A percentile compares a stretch with the other conserved stretches of the same genome.
These are phyloP conservation scores for Corrigiola litoralis DNA, from an alignment of 179 eudicot species.

Conservation along the genomic window DNA sequence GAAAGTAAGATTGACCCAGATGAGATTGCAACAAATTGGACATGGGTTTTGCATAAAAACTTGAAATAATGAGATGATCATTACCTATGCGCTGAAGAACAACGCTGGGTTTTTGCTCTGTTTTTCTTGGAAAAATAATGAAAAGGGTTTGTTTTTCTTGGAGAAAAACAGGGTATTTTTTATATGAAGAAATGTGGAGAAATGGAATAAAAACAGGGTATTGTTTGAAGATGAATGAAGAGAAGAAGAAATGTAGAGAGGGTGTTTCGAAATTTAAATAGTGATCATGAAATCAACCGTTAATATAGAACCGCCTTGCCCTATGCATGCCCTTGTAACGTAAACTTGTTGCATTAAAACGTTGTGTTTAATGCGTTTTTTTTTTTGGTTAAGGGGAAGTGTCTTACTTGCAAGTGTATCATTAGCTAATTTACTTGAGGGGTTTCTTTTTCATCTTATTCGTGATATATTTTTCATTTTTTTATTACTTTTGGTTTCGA, in stretches of 20 bases:
- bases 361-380: no score
- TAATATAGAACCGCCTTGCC: conserved; percentile 22
- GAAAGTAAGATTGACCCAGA: background rate
- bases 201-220: background rate
- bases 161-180: background rate
- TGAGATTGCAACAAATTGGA: background rate
- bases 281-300: conserved; percentile 19
- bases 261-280: conserved; percentile 16
- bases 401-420: no score
- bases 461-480: no score
- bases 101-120: conserved; percentile 2
- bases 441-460: no score
- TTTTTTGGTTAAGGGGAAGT: no score
- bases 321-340: no score
- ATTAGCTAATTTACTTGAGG: no score
- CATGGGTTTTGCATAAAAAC: background rate
- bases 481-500: no score
- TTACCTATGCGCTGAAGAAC: conserved; percentile 15
- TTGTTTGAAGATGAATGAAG: conserved; percentile 13
- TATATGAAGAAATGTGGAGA: no score
- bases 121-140: background rate
- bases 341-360: background rate
- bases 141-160: background rate
- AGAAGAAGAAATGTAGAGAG: background rate
- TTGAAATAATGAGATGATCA: background rate